Percentiles rank a stretch among this genome's conserved stretches.
These are phyloP conservation scores for Scenedesmus sp. DNA, from an alignment of 163 green algal genomes.

Conservation along the genomic window DNA sequence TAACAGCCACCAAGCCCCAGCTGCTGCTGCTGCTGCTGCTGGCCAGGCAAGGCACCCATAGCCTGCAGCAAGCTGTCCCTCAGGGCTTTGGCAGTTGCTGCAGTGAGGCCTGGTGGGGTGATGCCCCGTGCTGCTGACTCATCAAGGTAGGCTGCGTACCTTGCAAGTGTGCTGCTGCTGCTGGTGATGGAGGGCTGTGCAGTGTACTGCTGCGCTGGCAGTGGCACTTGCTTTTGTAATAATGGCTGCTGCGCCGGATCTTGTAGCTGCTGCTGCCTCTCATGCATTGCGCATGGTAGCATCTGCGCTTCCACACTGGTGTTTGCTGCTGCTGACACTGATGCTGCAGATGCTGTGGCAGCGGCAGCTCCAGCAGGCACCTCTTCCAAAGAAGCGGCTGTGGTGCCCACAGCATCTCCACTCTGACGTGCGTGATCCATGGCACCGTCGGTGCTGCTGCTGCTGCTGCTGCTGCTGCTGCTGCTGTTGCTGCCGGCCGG, in stretches of 20 bases:
- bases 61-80: conserved; percentile 9
- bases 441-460: background rate
- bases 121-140: background rate
- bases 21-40: conserved; percentile 10
- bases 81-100: background rate
- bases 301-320: too few species aligned
- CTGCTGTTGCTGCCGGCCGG: background rate
- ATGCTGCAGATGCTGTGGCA: background rate
- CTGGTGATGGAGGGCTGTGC: background rate
- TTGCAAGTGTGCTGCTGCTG: background rate
- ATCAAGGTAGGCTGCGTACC: conserved; percentile 11
- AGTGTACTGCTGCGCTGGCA: background rate
- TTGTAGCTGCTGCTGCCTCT: background rate
- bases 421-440: too few species aligned
- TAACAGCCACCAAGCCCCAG: background rate
- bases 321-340: background rate
- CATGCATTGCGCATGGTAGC: background rate
- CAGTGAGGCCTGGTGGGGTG: conserved; percentile 21
- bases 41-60: background rate
- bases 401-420: too few species aligned
- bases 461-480: background rate
- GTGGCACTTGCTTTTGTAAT: background rate
- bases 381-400: background rate
- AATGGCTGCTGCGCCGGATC: background rate
- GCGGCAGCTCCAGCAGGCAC: background rate